A percentile compares a stretch with the other conserved stretches of the same genome.
Conservation (phyloP, 2,329 filamentous ascomycete genomes). For the Alternaria dauci region DNA sequence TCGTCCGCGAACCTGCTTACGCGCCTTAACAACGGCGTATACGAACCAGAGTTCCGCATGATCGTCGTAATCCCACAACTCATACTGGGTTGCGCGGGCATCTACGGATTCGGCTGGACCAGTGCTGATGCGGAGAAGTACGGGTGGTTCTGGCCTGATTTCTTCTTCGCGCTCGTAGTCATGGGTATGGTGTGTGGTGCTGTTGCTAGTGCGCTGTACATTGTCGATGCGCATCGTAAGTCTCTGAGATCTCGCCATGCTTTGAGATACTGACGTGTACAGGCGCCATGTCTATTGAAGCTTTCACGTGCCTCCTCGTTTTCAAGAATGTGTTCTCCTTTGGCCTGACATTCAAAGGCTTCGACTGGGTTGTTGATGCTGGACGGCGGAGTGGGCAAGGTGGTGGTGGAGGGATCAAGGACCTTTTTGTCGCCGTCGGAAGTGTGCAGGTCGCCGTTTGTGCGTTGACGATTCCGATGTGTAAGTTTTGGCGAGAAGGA, state of each 20-base stretch:
- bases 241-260: conserved; percentile 7
- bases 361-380: conserved; percentile 76
- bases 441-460: conserved; percentile 82
- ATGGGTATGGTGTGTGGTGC: conserved; percentile 92
- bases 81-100: conserved; percentile 76
- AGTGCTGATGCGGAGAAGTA: conserved; percentile 68
- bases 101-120: conserved; percentile 86
- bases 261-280: conserved; percentile 1
- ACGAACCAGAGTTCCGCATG: conserved; percentile 91
- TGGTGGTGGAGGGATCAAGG: conserved; percentile 62
- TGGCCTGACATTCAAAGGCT: conserved; percentile 82
- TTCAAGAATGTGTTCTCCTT: conserved; percentile 97
- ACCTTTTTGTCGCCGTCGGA: conserved; percentile 74
- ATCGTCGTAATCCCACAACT: conserved; percentile 83
- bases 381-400: conserved; percentile 10
- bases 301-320: conserved; percentile 86
- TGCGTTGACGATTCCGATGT: conserved; percentile 75
- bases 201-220: conserved; percentile 84
- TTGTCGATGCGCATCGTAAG: conserved; percentile 87
- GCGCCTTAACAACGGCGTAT: conserved; percentile 77
- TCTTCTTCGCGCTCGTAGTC: conserved; percentile 86
- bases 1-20: conserved; percentile 75
- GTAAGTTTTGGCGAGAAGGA: conserved; percentile 63
- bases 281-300: conserved; percentile 84
- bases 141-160: conserved; percentile 75